These are phyloP conservation scores for Pseudopithomyces maydicus DNA, from an alignment of 2,329 filamentous ascomycete species.

Conservation along the genomic window DNA sequence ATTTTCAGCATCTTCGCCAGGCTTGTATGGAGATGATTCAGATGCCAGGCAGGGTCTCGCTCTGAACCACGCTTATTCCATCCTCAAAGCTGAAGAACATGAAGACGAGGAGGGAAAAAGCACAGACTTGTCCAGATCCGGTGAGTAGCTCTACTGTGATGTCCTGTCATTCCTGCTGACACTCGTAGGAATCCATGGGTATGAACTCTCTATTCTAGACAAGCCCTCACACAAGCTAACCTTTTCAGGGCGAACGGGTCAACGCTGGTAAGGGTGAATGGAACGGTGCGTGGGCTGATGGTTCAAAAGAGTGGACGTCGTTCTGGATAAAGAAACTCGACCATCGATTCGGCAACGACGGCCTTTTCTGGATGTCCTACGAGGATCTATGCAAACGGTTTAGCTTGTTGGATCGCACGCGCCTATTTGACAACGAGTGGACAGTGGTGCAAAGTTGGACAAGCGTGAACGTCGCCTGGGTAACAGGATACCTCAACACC, in stretches of 20 bases:
- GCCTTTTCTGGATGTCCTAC: constrained; percentile 67
- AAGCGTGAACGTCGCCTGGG: constrained; percentile 62
- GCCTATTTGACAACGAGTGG: constrained; percentile 65
- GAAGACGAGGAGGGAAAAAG: constrained; percentile 43
- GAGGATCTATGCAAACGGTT: constrained; percentile 62
- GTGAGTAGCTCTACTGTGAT: constrained; percentile 39
- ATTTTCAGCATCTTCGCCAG: constrained; percentile 64
- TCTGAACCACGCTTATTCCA: constrained; percentile 59
- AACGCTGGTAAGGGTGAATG: constrained; percentile 61
- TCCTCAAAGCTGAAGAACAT: constrained; percentile 63
- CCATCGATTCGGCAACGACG: constrained; percentile 77
- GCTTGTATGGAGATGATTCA: constrained; percentile 65
- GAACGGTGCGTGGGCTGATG: constrained; percentile 81
- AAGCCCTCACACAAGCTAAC: neutral
- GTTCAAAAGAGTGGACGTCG: constrained; percentile 81
- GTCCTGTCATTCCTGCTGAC: neutral
- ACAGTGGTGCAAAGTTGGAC: constrained; percentile 65
- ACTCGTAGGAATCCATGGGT: constrained; percentile 69
- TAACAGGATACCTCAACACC: constrained; percentile 64
- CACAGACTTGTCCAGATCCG: constrained; percentile 65
- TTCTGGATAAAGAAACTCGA: constrained; percentile 74
- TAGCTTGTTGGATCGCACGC: constrained; percentile 62
- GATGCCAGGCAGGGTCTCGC: constrained; percentile 54
- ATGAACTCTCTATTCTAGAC: neutral
- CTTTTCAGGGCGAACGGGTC: constrained; percentile 61